Evolutionary conservation across 805 yeast species (phyloP), one percentile per base, ranked within the genome.

Genomic region (Monosporozyma yasuniensis): DNA sequence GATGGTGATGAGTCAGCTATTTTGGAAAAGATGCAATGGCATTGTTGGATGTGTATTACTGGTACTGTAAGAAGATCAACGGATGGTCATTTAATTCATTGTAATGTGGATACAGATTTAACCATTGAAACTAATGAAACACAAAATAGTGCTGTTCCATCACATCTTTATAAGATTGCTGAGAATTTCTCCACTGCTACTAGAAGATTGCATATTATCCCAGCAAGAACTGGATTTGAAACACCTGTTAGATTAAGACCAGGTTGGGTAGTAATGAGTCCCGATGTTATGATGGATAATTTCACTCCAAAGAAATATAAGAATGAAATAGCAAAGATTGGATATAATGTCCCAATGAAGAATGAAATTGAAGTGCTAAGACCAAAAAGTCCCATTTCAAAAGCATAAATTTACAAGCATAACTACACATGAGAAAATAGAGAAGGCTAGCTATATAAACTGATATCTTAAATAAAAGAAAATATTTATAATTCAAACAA

Each of bases 11-110:
- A 75, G 16, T 72, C 72, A 32, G 57, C 73, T 1, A 62, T 86
- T 23, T 73, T 86, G 49, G 81, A 79, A 52, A 79, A 82, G 51
- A 81, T 85, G 66, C 93, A 85, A 67, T 90, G 96, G 96, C 97
- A 91, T 68, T 90, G 97, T 60, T 85, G 96, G 86, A 89, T 90
- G 96, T 91, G 96, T 58, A 85, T 90, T 48, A 90, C 96, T 2
- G 97, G 97, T 2, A 90, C 97, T 0, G 91, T 90, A 7, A 74
- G 96, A 61, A 76, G 97, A 59, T 79, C 95, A 2, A 80, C 82
- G 0, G 97, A 90, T 67, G 77, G 78, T 12, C 89, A 87, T 64
- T 72, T 90, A 52, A 89, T 90, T 53, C 95, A 90, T 64, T 91
- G 97, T 69, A 90, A 90, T 61, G 80, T 90, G 38, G 95, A 90